Conservation (phyloP, 306 rosid species). For the Quercus aquifolioides region DNA sequence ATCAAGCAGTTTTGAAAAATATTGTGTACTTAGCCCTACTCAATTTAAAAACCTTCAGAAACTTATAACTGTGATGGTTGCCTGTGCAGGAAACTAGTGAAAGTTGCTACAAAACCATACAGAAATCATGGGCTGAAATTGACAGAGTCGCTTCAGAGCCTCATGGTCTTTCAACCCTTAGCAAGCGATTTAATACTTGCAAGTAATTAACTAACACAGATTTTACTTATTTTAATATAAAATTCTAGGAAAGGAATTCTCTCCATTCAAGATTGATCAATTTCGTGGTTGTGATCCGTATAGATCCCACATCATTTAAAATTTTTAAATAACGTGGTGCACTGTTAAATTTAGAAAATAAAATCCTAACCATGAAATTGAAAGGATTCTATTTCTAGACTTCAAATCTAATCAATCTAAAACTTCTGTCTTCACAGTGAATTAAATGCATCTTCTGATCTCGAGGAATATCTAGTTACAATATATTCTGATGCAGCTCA, state of each 20-base stretch:
- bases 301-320: no score
- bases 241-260: not conserved
- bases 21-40: no score
- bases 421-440: slow-evolving; percentile 4
- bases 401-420: not conserved
- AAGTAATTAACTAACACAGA: slow-evolving; percentile 3
- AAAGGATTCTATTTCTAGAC: not conserved
- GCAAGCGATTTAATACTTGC: slow-evolving; percentile 50
- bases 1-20: no score
- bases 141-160: slow-evolving; percentile 36
- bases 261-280: no score
- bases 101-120: slow-evolving; percentile 47
- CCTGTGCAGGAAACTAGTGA: slow-evolving; percentile 45
- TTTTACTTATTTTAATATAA: not conserved
- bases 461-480: slow-evolving; percentile 22
- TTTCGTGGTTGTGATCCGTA: no score
- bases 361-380: no score
- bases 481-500: slow-evolving; percentile 23
- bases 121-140: slow-evolving; percentile 54
- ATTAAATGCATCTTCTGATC: slow-evolving; percentile 11
- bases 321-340: no score
- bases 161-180: slow-evolving; percentile 43
- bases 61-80: no score
- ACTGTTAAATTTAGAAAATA: no score
- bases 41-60: no score